phyloP scores from a whole-genome alignment of 345 rosid species.

The Euclidium syriacum region DNA sequence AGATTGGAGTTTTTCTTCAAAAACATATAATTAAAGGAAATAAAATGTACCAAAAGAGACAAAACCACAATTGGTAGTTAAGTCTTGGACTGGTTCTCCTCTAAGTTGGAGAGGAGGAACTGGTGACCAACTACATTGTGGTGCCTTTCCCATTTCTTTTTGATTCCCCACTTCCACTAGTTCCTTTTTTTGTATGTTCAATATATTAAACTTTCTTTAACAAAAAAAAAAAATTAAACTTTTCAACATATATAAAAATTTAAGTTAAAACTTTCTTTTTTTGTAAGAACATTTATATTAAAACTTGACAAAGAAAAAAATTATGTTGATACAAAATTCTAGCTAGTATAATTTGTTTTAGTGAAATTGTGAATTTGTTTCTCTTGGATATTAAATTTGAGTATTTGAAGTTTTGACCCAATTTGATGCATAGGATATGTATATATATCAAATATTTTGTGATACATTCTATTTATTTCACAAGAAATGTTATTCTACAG shows the following conservation, averaged over 20 bases:
- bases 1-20: background rate
- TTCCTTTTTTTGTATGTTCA: conserved; percentile 40
- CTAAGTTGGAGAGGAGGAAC: conserved; percentile 82
- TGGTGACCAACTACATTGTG: conserved; percentile 82
- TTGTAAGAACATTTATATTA: too few species aligned
- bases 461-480: too few species aligned
- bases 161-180: conserved; percentile 68
- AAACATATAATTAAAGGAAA: background rate
- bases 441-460: too few species aligned
- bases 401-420: too few species aligned
- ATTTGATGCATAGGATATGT: too few species aligned
- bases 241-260: background rate
- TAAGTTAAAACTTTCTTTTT: too few species aligned
- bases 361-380: too few species aligned
- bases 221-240: background rate
- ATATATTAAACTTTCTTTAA: background rate
- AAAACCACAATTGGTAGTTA: conserved; percentile 83
- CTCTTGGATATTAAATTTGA: too few species aligned
- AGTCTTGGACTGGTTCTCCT: conserved; percentile 73
- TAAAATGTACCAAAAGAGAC: conserved; percentile 61
- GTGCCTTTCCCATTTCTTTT: conserved; percentile 67
- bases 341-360: too few species aligned
- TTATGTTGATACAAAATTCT: too few species aligned
- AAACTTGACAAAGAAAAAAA: too few species aligned
- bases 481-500: too few species aligned